Evolutionary conservation across 192 early-diverging fungal species (phyloP), one percentile per base, ranked within the genome.

Genomic region (Coemansia biformis): DNA sequence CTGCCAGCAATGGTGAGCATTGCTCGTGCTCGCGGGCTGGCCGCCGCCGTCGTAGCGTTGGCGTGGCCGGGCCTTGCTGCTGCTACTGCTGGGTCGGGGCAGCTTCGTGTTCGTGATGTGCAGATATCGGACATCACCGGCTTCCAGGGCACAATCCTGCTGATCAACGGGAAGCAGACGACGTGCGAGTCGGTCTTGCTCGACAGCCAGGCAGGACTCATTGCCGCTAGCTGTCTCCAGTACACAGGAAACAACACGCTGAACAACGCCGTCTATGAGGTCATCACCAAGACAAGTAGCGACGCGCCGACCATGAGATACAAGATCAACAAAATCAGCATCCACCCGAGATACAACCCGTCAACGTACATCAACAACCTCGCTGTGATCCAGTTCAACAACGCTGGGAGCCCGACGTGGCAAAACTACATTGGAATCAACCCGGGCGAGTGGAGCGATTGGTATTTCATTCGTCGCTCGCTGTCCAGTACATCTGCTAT

Each of bases 181-280:
- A 47, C 60, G 3, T 71, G 68, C 40, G 68, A 71, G 37, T 52
- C 54, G 0, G 68, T 57, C 2, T 52, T 64, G 11, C 37, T 71
- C 21, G 68, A 71, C 44, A 71, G 57, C 44, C 24, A 51, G 15
- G 55, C 68, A 0, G 68, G 51, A 0, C 48, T 71, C 48, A 13
- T 71, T 13, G 56, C 68, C 14, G 68, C 68, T 17, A 71, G 60
- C 44, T 71, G 68, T 32, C 52, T 71, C 0, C 19, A 57, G 14
- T 52, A 39, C 22, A 17, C 23, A 0, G 43, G 42, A 0, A 43
- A 48, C 11, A 19, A 34, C 22, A 51, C 46, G 13, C 13, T 54
- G 0, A 61, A 63, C 31, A 39, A 11, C 28, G 29, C 18, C 15
- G 30, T 15, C 1, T 71, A 71, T 32, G 44, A 59, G 38, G 15